Percentiles rank a stretch among this genome's conserved stretches.
Conservation (phyloP, 768 basidiomycete genomes). For the Pleurotus pulmonarius region DNA sequence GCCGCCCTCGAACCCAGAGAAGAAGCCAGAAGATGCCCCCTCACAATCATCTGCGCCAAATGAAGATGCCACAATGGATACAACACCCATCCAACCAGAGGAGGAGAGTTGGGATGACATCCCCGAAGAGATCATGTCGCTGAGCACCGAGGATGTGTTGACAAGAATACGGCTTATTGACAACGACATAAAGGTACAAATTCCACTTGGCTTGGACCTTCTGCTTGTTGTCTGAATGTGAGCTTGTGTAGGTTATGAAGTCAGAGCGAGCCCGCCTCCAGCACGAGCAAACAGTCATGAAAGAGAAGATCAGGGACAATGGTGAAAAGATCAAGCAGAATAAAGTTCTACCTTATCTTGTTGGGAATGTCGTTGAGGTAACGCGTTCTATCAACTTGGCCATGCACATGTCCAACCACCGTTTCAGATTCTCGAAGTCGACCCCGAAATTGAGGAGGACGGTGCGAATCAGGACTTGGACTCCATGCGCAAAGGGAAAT, state of each 20-base stretch:
- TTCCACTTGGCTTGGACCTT: not conserved
- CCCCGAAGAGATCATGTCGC: slow-evolving; percentile 77
- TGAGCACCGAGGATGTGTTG: slow-evolving; percentile 82
- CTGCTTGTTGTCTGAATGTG: no score
- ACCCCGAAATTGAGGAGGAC: slow-evolving; percentile 89
- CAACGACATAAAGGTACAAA: slow-evolving; percentile 87
- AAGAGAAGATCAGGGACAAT: slow-evolving; percentile 98
- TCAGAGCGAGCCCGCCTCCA: slow-evolving; percentile 89
- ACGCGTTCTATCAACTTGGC: slow-evolving; percentile 13
- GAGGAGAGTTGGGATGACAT: slow-evolving; percentile 92
- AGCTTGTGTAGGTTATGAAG: slow-evolving; percentile 79
- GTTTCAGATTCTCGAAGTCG: slow-evolving; percentile 84
- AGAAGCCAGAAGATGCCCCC: slow-evolving; percentile 40
- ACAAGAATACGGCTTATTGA: slow-evolving; percentile 92
- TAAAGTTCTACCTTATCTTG: slow-evolving; percentile 96
- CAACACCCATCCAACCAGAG: slow-evolving; percentile 59
- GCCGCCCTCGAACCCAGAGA: slow-evolving; percentile 42
- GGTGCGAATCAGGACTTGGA: slow-evolving; percentile 96
- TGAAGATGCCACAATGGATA: slow-evolving; percentile 60
- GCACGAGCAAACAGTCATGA: slow-evolving; percentile 95
- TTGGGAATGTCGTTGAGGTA: slow-evolving; percentile 97
- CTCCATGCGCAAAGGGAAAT: slow-evolving; percentile 96
- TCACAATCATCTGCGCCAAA: slow-evolving; percentile 27
- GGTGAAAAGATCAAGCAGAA: slow-evolving; percentile 99
- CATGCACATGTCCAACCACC: not conserved